phyloP scores from a whole-genome alignment of 768 basidiomycete genomes.

The Tulasnella sp. region DNA sequence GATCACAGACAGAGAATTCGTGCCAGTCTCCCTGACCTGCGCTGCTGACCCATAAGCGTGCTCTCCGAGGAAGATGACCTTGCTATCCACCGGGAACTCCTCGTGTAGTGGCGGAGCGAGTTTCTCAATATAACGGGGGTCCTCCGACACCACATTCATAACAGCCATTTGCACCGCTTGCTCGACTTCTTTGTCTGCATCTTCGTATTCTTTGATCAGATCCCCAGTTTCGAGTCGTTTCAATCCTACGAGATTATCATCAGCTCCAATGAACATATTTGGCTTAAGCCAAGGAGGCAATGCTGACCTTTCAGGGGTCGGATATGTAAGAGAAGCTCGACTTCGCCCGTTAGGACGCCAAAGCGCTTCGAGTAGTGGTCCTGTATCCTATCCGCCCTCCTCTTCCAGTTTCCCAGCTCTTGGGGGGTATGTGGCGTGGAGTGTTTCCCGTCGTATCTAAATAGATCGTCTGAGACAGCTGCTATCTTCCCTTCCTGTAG shows the following conservation, averaged over 20 bases:
- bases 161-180: conserved; percentile 83
- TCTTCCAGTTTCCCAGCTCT: conserved; percentile 65
- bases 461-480: conserved; percentile 74
- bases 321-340: conserved; percentile 81
- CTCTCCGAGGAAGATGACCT: conserved; percentile 92
- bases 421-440: conserved; percentile 62
- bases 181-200: conserved; percentile 66
- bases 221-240: conserved; percentile 83
- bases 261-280: background rate
- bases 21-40: conserved; percentile 65
- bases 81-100: conserved; percentile 83
- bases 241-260: conserved; percentile 44
- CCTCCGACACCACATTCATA: conserved; percentile 71
- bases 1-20: conserved; percentile 63
- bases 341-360: conserved; percentile 72
- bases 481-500: conserved; percentile 83
- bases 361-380: conserved; percentile 76
- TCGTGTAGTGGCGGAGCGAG: conserved; percentile 70
- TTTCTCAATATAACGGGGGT: conserved; percentile 76
- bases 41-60: conserved; percentile 95
- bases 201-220: conserved; percentile 91
- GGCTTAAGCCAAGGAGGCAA: background rate
- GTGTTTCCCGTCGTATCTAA: conserved; percentile 69
- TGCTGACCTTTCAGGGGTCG: conserved; percentile 73
- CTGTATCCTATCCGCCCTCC: conserved; percentile 73